These are phyloP conservation scores for Bertia moriformis DNA, from an alignment of 2,329 filamentous ascomycete species.

Conservation along the genomic window DNA sequence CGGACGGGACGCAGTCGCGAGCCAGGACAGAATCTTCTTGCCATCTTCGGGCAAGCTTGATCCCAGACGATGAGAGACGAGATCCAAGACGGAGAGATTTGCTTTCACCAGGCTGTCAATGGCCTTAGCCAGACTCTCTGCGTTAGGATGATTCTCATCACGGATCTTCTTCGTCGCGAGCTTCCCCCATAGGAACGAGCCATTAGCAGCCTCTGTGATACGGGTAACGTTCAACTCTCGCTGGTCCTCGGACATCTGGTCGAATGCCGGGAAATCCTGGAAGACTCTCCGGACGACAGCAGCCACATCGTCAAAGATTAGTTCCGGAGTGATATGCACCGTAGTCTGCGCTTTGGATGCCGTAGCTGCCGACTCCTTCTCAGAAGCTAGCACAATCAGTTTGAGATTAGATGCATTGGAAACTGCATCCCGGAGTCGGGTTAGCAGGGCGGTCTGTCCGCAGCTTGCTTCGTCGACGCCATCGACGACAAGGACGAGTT, in stretches of 20 bases:
- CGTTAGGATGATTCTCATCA: slow-evolving; percentile 8
- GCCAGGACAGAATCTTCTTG: slow-evolving; percentile 17
- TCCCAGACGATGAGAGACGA: slow-evolving; percentile 12
- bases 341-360: slow-evolving; percentile 4
- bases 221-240: slow-evolving; percentile 15
- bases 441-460: slow-evolving; percentile 12
- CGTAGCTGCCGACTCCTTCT: slow-evolving; percentile 4
- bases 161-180: slow-evolving; percentile 14
- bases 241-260: slow-evolving; percentile 12
- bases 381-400: slow-evolving; percentile 14
- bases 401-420: slow-evolving; percentile 10
- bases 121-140: slow-evolving; percentile 11
- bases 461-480: slow-evolving; percentile 18
- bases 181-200: slow-evolving; percentile 23
- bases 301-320: slow-evolving; percentile 19
- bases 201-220: slow-evolving; percentile 15
- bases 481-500: slow-evolving; percentile 20
- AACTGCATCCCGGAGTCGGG: slow-evolving; percentile 11
- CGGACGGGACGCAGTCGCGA: slow-evolving; percentile 18
- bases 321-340: slow-evolving; percentile 13
- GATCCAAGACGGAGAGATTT: slow-evolving; percentile 13
- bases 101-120: slow-evolving; percentile 11
- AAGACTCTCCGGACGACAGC: slow-evolving; percentile 15
- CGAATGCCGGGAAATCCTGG: background rate
- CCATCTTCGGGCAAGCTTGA: slow-evolving; percentile 12